These are phyloP conservation scores for Gossypium herbaceum DNA, from an alignment of 345 rosid species.

Conservation along the genomic window DNA sequence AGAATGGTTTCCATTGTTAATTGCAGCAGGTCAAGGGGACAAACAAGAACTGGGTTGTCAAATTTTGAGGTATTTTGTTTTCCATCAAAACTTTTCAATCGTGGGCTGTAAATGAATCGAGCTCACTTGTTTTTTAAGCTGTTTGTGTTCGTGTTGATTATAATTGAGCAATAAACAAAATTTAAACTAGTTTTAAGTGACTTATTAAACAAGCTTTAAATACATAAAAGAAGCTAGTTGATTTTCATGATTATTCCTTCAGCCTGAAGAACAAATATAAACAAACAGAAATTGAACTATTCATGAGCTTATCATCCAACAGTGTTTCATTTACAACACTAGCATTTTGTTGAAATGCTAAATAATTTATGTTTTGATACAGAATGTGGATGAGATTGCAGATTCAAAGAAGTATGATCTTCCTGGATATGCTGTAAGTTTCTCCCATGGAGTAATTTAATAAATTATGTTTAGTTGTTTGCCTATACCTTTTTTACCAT, in stretches of 20 bases:
- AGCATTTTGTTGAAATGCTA: background rate
- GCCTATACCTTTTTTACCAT: background rate
- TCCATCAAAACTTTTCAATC: background rate
- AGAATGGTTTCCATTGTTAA: slow-evolving; percentile 12
- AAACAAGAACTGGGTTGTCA: slow-evolving; percentile 19
- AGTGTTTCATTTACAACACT: background rate
- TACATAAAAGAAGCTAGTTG: background rate
- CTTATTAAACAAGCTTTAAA: too few relatives aligned
- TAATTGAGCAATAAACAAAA: background rate
- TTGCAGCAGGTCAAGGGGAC: slow-evolving; percentile 28
- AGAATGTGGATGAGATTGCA: slow-evolving; percentile 27
- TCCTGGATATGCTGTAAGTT: slow-evolving; percentile 63
- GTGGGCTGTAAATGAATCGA: background rate
- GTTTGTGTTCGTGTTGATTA: too few relatives aligned
- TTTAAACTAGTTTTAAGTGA: too few relatives aligned
- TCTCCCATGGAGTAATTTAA: background rate
- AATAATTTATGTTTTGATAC: slow-evolving; percentile 11
- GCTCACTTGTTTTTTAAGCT: background rate
- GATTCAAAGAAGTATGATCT: slow-evolving; percentile 54
- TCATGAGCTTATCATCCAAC: background rate
- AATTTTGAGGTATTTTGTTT: slow-evolving; percentile 28
- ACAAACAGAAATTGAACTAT: background rate
- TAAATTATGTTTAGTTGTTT: background rate
- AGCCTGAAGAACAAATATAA: background rate
- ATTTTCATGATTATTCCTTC: too few relatives aligned